Evolutionary conservation across 306 rosid genomes (phyloP).

Genomic region (Medicago ruthenica): DNA sequence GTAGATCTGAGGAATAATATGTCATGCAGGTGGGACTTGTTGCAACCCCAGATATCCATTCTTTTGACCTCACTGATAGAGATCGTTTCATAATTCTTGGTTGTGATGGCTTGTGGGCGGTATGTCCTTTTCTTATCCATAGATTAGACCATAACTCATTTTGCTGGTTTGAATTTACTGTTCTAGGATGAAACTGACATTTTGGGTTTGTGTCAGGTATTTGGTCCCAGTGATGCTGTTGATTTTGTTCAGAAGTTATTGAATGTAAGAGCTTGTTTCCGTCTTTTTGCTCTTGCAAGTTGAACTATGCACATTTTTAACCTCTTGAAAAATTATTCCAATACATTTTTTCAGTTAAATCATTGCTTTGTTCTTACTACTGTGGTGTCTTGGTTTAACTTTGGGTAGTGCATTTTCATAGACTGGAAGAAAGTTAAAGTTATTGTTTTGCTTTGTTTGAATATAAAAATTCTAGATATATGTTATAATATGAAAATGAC

Average conservation of each 20-base stretch:
- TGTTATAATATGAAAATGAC: neutral
- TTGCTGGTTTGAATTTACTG: slow-evolving; percentile 32
- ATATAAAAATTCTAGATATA: too few relatives aligned
- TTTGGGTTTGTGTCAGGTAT: slow-evolving; percentile 63
- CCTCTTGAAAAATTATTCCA: slow-evolving; percentile 9
- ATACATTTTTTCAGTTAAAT: slow-evolving; percentile 6
- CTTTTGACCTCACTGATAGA: slow-evolving; percentile 75
- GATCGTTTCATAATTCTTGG: slow-evolving; percentile 93
- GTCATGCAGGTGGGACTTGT: slow-evolving; percentile 78
- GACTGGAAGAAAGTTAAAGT: neutral
- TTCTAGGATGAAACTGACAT: slow-evolving; percentile 30
- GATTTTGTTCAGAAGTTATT: slow-evolving; percentile 80
- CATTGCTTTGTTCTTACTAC: slow-evolving; percentile 1
- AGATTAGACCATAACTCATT: slow-evolving; percentile 10
- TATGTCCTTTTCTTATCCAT: slow-evolving; percentile 43
- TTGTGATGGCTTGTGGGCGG: slow-evolving; percentile 98
- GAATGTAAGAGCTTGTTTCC: slow-evolving; percentile 57
- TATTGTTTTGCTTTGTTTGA: too few relatives aligned
- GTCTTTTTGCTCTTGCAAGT: slow-evolving; percentile 27
- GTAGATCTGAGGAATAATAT: slow-evolving; percentile 32
- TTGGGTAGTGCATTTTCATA: neutral
- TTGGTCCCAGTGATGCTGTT: slow-evolving; percentile 96
- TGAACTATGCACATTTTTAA: slow-evolving; percentile 23
- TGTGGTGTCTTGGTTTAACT: neutral
- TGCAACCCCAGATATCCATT: slow-evolving; percentile 84